phyloP scores from a whole-genome alignment of 1,284 basidiomycete genomes.

The Cystobasidium slooffiae region DNA sequence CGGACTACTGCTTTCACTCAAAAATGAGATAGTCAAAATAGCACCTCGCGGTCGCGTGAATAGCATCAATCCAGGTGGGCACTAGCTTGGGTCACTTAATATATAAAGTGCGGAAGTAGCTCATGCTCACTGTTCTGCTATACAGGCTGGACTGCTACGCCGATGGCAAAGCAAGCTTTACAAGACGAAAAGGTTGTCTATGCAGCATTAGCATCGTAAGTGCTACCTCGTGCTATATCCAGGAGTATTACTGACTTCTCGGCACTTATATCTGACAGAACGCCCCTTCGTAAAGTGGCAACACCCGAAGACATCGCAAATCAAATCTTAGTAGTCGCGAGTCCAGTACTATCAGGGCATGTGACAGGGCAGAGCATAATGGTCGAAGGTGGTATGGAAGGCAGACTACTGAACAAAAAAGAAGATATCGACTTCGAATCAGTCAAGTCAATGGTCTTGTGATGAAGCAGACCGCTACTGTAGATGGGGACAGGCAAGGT shows the following conservation, averaged over 20 bases:
- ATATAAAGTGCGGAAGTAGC: too few relatives aligned
- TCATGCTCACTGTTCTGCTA: background rate
- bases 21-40: slow-evolving; percentile 78
- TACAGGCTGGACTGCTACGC: slow-evolving; percentile 67
- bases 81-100: background rate
- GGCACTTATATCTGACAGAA: slow-evolving; percentile 58
- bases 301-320: slow-evolving; percentile 67
- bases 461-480: background rate
- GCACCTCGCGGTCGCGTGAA: slow-evolving; percentile 73
- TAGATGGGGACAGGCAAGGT: background rate
- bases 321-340: slow-evolving; percentile 69
- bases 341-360: slow-evolving; percentile 69
- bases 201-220: slow-evolving; percentile 68
- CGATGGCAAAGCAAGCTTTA: slow-evolving; percentile 64
- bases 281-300: slow-evolving; percentile 72
- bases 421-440: slow-evolving; percentile 34
- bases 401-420: slow-evolving; percentile 60
- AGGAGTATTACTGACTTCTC: background rate
- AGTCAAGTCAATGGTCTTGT: slow-evolving; percentile 5
- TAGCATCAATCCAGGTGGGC: slow-evolving; percentile 66
- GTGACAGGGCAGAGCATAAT: slow-evolving; percentile 65
- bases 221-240: slow-evolving; percentile 20
- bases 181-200: slow-evolving; percentile 60
- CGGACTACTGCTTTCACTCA: slow-evolving; percentile 69
- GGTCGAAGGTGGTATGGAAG: slow-evolving; percentile 79